Conservation (phyloP, 2,329 filamentous ascomycete genomes). For the Aaosphaeria pasadenensis region DNA sequence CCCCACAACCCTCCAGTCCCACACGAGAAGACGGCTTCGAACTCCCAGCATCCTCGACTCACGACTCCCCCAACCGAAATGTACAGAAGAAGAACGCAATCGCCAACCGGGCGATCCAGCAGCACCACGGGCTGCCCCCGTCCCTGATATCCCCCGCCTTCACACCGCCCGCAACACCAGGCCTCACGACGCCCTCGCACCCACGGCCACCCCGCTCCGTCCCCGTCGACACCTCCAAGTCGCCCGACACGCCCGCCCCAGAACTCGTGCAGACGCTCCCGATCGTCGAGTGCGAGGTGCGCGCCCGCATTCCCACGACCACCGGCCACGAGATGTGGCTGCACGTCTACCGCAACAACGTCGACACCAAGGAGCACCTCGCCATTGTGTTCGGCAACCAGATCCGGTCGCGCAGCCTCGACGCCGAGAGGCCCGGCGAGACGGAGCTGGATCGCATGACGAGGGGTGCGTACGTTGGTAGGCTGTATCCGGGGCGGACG, state of each 20-base stretch:
- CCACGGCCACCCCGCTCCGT: conserved; percentile 38
- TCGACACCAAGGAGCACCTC: conserved; percentile 92
- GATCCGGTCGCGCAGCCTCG: conserved; percentile 71
- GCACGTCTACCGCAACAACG: conserved; percentile 88
- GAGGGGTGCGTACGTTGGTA: conserved; percentile 85
- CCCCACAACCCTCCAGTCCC: conserved; percentile 50
- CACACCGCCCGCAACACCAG: conserved; percentile 38
- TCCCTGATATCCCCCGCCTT: conserved; percentile 49
- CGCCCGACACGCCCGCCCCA: conserved; percentile 54
- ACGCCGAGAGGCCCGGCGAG: conserved; percentile 70
- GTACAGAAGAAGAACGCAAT: conserved; percentile 4
- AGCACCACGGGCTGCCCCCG: conserved; percentile 28
- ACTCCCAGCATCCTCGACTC: conserved; percentile 13
- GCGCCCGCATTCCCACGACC: conserved; percentile 91
- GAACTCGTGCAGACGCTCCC: conserved; percentile 74
- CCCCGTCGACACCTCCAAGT: conserved; percentile 39
- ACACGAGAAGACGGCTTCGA: conserved; percentile 38
- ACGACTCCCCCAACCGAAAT: conserved; percentile 14
- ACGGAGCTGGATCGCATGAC: conserved; percentile 92
- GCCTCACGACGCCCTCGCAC: conserved; percentile 30
- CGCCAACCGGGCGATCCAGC: conserved; percentile 4
- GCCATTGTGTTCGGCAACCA: conserved; percentile 92
- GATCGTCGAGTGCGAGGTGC: conserved; percentile 87
- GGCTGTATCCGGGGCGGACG: conserved; percentile 79
- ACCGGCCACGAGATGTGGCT: conserved; percentile 94